Evolutionary conservation across 805 yeast species (phyloP).

Genomic region (Saturnispora besseyi): DNA sequence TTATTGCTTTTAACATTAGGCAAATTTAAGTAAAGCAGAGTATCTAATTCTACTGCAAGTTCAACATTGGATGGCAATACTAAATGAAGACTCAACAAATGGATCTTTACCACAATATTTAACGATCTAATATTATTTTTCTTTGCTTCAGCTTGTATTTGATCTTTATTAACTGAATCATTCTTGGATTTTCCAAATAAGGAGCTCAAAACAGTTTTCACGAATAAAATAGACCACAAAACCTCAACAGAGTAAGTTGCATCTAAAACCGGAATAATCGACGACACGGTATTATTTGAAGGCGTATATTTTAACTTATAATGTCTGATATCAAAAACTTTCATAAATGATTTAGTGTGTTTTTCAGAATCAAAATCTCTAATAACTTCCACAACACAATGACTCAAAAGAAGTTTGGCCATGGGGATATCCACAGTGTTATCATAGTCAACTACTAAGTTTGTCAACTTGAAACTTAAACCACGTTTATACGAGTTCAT

Average conservation of each 20-base stretch:
- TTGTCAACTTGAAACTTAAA: slow-evolving; percentile 8
- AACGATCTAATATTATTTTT: background rate
- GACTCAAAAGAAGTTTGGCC: slow-evolving; percentile 9
- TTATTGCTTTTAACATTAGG: slow-evolving; percentile 14
- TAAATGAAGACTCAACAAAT: slow-evolving; percentile 19
- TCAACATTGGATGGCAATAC: slow-evolving; percentile 23
- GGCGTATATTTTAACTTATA: slow-evolving; percentile 13
- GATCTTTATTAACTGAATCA: background rate
- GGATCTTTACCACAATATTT: slow-evolving; percentile 17
- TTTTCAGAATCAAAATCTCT: slow-evolving; percentile 18
- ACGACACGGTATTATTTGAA: slow-evolving; percentile 14
- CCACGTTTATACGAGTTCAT: slow-evolving; percentile 25
- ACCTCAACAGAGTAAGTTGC: slow-evolving; percentile 23
- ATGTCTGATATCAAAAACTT: slow-evolving; percentile 12
- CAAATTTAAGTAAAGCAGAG: slow-evolving; percentile 14
- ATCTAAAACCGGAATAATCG: slow-evolving; percentile 23
- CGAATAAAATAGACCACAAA: slow-evolving; percentile 25
- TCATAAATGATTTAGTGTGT: slow-evolving; percentile 3
- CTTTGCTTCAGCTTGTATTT: background rate
- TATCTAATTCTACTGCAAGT: slow-evolving; percentile 24
- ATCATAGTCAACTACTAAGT: slow-evolving; percentile 7
- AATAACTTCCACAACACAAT: slow-evolving; percentile 12
- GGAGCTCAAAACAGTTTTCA: slow-evolving; percentile 12
- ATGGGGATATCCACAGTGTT: slow-evolving; percentile 11
- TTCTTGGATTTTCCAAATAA: slow-evolving; percentile 2